Conservation (phyloP, 140 eudicot genomes). For the Anethum foeniculum region DNA sequence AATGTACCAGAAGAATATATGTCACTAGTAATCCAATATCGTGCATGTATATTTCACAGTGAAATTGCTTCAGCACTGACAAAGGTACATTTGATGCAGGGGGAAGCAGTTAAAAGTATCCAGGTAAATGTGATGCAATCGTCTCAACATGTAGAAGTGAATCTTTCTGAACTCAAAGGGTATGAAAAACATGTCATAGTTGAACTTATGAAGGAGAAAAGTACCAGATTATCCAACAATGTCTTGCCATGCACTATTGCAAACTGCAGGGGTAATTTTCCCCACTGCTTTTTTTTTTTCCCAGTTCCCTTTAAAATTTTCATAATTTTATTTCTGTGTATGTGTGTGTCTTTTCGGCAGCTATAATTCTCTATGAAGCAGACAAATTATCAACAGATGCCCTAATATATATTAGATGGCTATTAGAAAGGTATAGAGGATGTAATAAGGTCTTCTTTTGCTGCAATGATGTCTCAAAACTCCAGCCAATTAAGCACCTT, state of each 20-base stretch:
- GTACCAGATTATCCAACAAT: conserved; percentile 17
- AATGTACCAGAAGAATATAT: not conserved
- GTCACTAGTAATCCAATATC: not conserved
- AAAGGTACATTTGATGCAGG: conserved; percentile 28
- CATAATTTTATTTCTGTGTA: not conserved
- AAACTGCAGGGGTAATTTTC: conserved; percentile 44
- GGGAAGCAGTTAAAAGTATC: conserved; percentile 61
- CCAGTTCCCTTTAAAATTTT: not conserved
- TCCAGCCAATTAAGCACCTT: conserved; percentile 38
- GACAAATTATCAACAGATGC: conserved; percentile 72
- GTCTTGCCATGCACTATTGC: conserved; percentile 19
- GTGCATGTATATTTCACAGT: not conserved
- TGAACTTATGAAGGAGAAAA: conserved; percentile 55
- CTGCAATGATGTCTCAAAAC: conserved; percentile 57
- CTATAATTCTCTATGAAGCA: conserved; percentile 57
- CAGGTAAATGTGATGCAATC: conserved; percentile 53
- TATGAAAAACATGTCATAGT: conserved; percentile 72
- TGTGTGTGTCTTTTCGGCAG: conserved; percentile 22
- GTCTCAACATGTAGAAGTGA: conserved; percentile 56
- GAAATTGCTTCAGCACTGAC: not conserved
- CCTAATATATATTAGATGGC: conserved; percentile 52
- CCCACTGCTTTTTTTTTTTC: not conserved
- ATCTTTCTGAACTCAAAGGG: conserved; percentile 60
- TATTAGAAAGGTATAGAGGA: conserved; percentile 53
- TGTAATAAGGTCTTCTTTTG: conserved; percentile 62